Conservation (phyloP, 345 rosid species). For the Odontarrhena argentea region DNA sequence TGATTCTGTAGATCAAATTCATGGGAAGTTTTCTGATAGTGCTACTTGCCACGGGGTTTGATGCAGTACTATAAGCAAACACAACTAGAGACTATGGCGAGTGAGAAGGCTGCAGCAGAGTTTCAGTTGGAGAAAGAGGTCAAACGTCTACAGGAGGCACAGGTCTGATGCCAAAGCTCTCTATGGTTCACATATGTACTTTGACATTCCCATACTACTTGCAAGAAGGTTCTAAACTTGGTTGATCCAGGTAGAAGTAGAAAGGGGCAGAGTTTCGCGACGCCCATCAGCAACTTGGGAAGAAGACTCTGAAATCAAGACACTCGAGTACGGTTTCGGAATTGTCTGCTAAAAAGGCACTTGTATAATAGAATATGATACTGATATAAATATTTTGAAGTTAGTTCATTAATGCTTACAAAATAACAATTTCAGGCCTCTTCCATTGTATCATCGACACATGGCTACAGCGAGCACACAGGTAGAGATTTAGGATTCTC, state of each 20-base stretch:
- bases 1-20: conserved; percentile 16
- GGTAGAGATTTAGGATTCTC: conserved; percentile 44
- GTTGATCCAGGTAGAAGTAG: conserved; percentile 72
- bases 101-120: conserved; percentile 99
- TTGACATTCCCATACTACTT: conserved; percentile 23
- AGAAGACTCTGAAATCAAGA: conserved; percentile 91
- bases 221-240: conserved; percentile 10
- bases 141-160: conserved; percentile 81
- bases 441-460: conserved; percentile 88
- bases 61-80: conserved; percentile 98
- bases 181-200: conserved; percentile 16
- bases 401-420: conserved; percentile 41
- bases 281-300: conserved; percentile 85
- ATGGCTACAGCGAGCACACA: conserved; percentile 78
- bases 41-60: conserved; percentile 14
- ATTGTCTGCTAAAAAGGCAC: background rate
- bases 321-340: conserved; percentile 70
- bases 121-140: conserved; percentile 96
- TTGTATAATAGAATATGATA: conserved; percentile 53
- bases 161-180: conserved; percentile 50
- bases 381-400: conserved; percentile 68
- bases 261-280: conserved; percentile 77
- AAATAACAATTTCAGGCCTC: conserved; percentile 64
- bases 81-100: conserved; percentile 92
- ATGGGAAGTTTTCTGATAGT: conserved; percentile 14